phyloP scores from a whole-genome alignment of 768 basidiomycete genomes.

The Auriscalpium orientale region DNA sequence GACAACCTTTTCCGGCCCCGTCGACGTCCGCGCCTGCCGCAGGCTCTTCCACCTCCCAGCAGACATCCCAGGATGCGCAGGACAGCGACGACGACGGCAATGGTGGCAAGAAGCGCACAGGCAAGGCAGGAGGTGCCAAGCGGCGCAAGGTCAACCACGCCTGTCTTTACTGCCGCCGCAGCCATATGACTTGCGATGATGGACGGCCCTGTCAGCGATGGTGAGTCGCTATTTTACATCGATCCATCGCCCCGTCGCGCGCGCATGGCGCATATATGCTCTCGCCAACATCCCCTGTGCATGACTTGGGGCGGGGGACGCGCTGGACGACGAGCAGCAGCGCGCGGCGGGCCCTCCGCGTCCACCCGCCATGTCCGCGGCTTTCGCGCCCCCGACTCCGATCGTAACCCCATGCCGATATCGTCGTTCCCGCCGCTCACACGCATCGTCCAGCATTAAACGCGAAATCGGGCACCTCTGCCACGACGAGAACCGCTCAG shows the following conservation, averaged over 20 bases:
- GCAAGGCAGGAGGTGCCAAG: constrained; percentile 35
- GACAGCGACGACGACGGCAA: constrained; percentile 25
- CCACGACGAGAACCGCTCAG: constrained; percentile 70
- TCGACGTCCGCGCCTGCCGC: neutral
- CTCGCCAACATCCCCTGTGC: neutral
- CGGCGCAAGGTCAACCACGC: constrained; percentile 88
- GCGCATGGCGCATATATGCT: too few species aligned
- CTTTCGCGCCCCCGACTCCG: neutral
- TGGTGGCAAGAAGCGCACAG: constrained; percentile 33
- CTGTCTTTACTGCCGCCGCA: constrained; percentile 86
- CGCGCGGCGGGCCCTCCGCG: constrained; percentile 7
- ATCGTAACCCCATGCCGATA: neutral
- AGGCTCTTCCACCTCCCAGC: neutral
- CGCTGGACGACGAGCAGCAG: neutral
- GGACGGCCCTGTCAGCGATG: constrained; percentile 89
- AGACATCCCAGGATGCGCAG: neutral
- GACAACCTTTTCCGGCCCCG: too few species aligned
- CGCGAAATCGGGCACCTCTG: constrained; percentile 94
- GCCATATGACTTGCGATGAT: constrained; percentile 91
- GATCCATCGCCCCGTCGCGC: too few species aligned
- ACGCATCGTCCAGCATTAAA: constrained; percentile 59
- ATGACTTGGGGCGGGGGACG: neutral
- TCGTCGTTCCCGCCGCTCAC: constrained; percentile 3
- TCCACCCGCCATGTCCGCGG: neutral
- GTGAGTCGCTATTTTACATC: constrained; percentile 40